phyloP scores from a whole-genome alignment of 495 filamentous ascomycete genomes.

The Aspergillus sclerotiicarbonarius region DNA sequence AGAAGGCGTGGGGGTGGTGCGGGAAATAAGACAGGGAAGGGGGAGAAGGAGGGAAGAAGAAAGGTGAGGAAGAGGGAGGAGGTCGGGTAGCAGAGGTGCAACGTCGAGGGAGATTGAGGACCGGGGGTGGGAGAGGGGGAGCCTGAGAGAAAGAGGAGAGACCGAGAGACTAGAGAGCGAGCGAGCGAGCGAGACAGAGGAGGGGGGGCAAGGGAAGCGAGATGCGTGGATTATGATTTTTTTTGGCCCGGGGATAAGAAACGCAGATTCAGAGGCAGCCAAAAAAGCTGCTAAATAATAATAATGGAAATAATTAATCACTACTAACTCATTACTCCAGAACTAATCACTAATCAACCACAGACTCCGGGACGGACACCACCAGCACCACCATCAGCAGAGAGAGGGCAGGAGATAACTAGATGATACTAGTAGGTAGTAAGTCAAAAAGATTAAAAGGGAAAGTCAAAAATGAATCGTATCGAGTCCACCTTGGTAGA shows the following conservation, averaged over 20 bases:
- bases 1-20: slow-evolving; percentile 17
- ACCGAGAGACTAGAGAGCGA: slow-evolving; percentile 10
- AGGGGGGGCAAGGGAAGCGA: slow-evolving; percentile 9
- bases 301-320: slow-evolving; percentile 1
- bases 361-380: too few relatives aligned
- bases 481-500: too few relatives aligned
- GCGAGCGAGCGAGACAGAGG: slow-evolving; percentile 4
- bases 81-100: slow-evolving; percentile 17
- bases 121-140: slow-evolving; percentile 15
- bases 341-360: too few relatives aligned
- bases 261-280: slow-evolving; percentile 3
- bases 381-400: not conserved
- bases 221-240: slow-evolving; percentile 21
- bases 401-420: slow-evolving; percentile 1
- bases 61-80: slow-evolving; percentile 18
- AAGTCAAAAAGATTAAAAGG: not conserved
- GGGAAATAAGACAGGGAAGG: slow-evolving; percentile 17
- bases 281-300: not conserved
- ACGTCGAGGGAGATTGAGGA: slow-evolving; percentile 22
- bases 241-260: slow-evolving; percentile 23
- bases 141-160: slow-evolving; percentile 3
- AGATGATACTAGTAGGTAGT: not conserved
- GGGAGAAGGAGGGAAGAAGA: slow-evolving; percentile 18
- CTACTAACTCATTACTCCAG: too few relatives aligned
- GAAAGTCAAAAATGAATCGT: not conserved